Evolutionary conservation across 1,139 yeast genomes (phyloP).

Genomic region (Zygotorulaspora mrakii): DNA sequence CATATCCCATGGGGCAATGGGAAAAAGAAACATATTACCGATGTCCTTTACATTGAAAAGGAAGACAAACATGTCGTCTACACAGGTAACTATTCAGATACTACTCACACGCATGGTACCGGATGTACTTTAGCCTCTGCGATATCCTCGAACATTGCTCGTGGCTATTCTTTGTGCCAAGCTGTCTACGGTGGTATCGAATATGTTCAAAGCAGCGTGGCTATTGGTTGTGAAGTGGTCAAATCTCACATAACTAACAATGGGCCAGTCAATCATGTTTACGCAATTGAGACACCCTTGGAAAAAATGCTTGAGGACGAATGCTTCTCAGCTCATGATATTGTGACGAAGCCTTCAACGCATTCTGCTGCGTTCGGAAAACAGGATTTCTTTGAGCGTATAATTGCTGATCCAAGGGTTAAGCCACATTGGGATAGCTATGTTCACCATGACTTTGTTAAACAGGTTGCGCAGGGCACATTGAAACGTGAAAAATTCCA

Average conservation of each 20-base stretch:
- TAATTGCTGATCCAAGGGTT: constrained; percentile 56
- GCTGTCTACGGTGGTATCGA: constrained; percentile 57
- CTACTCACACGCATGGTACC: constrained; percentile 77
- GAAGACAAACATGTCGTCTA: constrained; percentile 43
- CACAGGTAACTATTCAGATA: constrained; percentile 47
- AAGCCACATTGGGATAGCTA: constrained; percentile 55
- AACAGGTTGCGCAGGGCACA: constrained; percentile 48
- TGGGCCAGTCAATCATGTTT: constrained; percentile 71
- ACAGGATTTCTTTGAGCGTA: constrained; percentile 47
- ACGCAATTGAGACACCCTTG: constrained; percentile 39
- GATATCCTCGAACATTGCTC: constrained; percentile 71
- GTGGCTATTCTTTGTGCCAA: constrained; percentile 43
- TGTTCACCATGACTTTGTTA: constrained; percentile 59
- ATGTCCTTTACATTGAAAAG: constrained; percentile 54
- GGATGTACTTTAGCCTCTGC: constrained; percentile 88
- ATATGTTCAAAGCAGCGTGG: constrained; percentile 65
- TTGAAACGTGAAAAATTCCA: constrained; percentile 51
- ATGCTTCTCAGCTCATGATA: constrained; percentile 29
- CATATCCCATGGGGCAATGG: constrained; percentile 54
- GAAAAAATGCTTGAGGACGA: constrained; percentile 34
- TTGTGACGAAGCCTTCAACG: constrained; percentile 27
- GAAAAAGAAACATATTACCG: constrained; percentile 43
- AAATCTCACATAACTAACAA: constrained; percentile 43
- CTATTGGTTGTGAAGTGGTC: constrained; percentile 44
- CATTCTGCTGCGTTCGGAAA: constrained; percentile 22